Base-by-base conservation (phyloP, 148 eudicot species). In the Chenopodium formosanum region DNA sequence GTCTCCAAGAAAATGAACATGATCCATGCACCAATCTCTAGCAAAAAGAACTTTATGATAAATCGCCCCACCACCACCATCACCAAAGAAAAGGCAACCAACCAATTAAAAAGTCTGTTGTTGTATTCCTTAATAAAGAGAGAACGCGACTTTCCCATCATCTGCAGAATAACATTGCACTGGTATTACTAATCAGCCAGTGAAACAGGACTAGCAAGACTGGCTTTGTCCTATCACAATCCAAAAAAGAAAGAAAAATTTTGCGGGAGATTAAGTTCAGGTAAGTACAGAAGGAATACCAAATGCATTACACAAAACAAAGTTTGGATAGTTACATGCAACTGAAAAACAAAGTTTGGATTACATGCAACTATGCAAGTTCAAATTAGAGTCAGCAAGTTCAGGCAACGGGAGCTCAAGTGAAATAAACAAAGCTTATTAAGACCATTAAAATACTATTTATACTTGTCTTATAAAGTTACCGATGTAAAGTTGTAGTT, bases 1-100 rank as follows among this genome's bases (percentile, higher is more conserved):
- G 97, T 94, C 89, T 96, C 99, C 84, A 96, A 86, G 90, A 96
- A 96, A 75, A 96, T 91, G 86, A 96, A 96, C 79, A 96, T 91
- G 79, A 94, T 82, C 99, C 99, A 96, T 2, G 99, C 99, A 44
- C 97, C 97, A 23, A 94, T 90, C 88, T 96, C 99, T 10, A 96
- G 40, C 90, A 96, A 79, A 31, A 96, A 72, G 77, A 96, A 92
- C 86, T 96, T 96, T 74, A 96, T 78, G 63, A 96, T 76, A 65
- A 96, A 96, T 32, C 98, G 89, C 13, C 98, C 99, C 71, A 96
- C 88, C 63, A 96, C 91, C 77, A 96, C 99, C 99, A 96, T 92
- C 79, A 90, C 95, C 78, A 94, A 89, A 34, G 98, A 94, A 82
- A 94, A 96, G 19, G 88, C 98, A 82, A 96, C 97, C 91, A 96